Conservation (phyloP, 1,139 yeast species). For the Sugiyamaella novakii region DNA sequence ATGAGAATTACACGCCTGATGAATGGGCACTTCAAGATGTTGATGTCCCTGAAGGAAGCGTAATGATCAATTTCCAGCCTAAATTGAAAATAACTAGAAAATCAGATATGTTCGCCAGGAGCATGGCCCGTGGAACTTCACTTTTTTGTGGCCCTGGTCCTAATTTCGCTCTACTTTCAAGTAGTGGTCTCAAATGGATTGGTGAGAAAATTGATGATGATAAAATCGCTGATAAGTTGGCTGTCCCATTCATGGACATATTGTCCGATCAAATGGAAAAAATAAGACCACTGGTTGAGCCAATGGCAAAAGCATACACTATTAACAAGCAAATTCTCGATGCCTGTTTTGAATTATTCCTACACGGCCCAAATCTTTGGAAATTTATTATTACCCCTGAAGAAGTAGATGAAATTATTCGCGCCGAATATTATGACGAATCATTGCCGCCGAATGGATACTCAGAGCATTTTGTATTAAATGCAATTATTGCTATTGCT, state of each 20-base stretch:
- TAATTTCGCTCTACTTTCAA: constrained; percentile 46
- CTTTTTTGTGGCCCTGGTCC: constrained; percentile 33
- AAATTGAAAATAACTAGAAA: constrained; percentile 12
- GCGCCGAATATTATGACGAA: constrained; percentile 26
- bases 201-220: constrained; percentile 41
- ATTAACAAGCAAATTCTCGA: constrained; percentile 20
- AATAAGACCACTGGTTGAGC: constrained; percentile 32
- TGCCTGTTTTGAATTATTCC: constrained; percentile 17
- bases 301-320: constrained; percentile 19
- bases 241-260: constrained; percentile 31
- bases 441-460: constrained; percentile 29
- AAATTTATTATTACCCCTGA: constrained; percentile 25
- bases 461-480: constrained; percentile 32
- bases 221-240: constrained; percentile 31
- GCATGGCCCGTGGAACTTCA: constrained; percentile 27
- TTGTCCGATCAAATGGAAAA: constrained; percentile 42
- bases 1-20: constrained; percentile 12
- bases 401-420: constrained; percentile 29
- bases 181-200: constrained; percentile 48
- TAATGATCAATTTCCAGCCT: constrained; percentile 21
- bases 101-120: constrained; percentile 27
- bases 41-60: constrained; percentile 27
- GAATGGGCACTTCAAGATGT: constrained; percentile 23
- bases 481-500: constrained; percentile 28
- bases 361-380: constrained; percentile 24